phyloP scores from a whole-genome alignment of 75 land plant species.

The Cupressus sempervirens region DNA sequence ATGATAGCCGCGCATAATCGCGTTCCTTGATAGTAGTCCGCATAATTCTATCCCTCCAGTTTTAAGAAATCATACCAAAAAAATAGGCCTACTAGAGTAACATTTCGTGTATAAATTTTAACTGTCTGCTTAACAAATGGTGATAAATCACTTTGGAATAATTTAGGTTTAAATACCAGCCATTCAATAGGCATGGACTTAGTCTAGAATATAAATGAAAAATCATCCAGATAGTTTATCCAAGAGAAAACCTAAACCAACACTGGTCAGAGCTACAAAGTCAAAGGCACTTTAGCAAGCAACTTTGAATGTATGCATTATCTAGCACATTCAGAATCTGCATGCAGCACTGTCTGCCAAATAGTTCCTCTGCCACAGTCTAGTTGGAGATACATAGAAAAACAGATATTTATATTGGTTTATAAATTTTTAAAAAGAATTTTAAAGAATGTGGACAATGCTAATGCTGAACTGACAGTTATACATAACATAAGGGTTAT shows the following conservation, averaged over 20 bases:
- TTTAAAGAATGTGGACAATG: background rate
- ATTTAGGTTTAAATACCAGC: too few species aligned
- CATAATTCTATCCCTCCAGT: too few species aligned
- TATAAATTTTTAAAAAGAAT: background rate
- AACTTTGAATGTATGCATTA: background rate
- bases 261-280: background rate
- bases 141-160: too few species aligned
- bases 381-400: background rate
- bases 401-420: background rate
- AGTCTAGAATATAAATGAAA: too few species aligned
- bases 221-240: background rate
- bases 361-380: background rate
- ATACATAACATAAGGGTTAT: background rate
- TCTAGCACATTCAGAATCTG: background rate
- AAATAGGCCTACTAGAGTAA: too few species aligned
- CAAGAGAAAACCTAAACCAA: too few species aligned
- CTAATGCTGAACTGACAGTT: background rate
- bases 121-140: background rate
- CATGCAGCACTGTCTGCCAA: background rate
- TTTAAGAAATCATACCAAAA: too few species aligned
- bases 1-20: too few species aligned
- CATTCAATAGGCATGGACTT: too few species aligned
- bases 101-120: too few species aligned
- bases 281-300: background rate
- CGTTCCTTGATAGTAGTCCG: too few species aligned